Evolutionary conservation across 768 basidiomycete genomes (phyloP).

Genomic region (Epithele typhae): DNA sequence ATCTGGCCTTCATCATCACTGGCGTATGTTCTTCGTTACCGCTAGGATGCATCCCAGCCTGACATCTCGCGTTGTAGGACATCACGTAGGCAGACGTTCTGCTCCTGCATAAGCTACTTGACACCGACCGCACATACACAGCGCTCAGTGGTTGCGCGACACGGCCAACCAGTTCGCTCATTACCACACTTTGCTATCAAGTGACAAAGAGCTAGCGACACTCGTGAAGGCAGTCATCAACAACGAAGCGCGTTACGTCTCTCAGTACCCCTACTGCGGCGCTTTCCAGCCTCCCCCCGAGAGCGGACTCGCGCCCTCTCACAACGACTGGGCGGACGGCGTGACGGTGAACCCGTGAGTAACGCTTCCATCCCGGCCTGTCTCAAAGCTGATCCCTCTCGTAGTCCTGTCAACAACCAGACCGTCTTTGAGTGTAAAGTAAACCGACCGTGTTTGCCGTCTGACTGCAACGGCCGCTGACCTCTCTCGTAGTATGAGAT

Average conservation of each 20-base stretch:
- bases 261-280: conserved; percentile 74
- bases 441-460: conserved; percentile 2
- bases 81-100: conserved; percentile 76
- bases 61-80: conserved; percentile 39
- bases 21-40: conserved; percentile 41
- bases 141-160: conserved; percentile 82
- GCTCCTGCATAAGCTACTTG: no score
- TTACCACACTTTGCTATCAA: conserved; percentile 54
- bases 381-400: conserved; percentile 1
- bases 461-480: not conserved
- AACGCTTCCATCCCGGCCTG: no score
- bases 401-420: conserved; percentile 60
- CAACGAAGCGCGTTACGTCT: conserved; percentile 70
- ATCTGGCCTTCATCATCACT: conserved; percentile 77
- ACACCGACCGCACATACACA: conserved; percentile 21
- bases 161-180: conserved; percentile 81
- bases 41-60: not conserved
- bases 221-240: conserved; percentile 81
- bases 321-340: conserved; percentile 65
- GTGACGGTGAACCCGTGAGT: conserved; percentile 74
- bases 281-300: conserved; percentile 80
- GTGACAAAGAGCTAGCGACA: conserved; percentile 54
- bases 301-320: conserved; percentile 57
- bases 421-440: conserved; percentile 86
- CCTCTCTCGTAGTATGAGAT: conserved; percentile 78